These are phyloP conservation scores for Exobasidium cylindrosporum DNA, from an alignment of 1,284 basidiomycete species.

Conservation along the genomic window DNA sequence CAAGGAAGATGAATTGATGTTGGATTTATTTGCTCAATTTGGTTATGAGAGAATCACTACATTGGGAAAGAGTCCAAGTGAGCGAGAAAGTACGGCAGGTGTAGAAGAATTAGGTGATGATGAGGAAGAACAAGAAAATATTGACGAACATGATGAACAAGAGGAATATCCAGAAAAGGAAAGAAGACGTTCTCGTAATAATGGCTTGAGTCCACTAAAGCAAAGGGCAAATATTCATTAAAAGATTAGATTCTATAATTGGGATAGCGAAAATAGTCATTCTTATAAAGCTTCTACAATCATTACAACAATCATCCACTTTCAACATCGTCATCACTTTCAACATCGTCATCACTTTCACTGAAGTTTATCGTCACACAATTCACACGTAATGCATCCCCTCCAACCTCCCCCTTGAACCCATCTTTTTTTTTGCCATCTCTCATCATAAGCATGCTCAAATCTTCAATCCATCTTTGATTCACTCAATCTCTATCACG, in stretches of 20 bases:
- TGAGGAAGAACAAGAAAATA: background rate
- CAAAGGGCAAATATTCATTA: background rate
- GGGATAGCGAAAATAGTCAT: too few relatives aligned
- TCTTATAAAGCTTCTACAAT: too few relatives aligned
- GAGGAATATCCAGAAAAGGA: background rate
- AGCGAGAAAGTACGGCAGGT: background rate
- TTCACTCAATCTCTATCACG: background rate
- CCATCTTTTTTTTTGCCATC: too few relatives aligned
- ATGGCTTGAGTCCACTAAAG: background rate
- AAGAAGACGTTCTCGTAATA: background rate
- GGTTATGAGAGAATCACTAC: background rate
- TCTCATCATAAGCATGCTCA: too few relatives aligned
- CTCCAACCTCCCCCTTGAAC: background rate
- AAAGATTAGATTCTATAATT: too few relatives aligned
- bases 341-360: background rate
- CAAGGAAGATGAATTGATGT: constrained; percentile 5
- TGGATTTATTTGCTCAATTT: constrained; percentile 6
- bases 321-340: background rate
- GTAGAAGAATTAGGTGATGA: background rate
- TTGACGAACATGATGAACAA: background rate
- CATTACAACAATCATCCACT: too few relatives aligned
- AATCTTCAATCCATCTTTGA: background rate
- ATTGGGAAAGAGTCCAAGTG: background rate
- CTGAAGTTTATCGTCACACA: too few relatives aligned
- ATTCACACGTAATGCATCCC: background rate